Conservation (phyloP, 2,329 filamentous ascomycete species). For the Akanthomyces uredinophilus region DNA sequence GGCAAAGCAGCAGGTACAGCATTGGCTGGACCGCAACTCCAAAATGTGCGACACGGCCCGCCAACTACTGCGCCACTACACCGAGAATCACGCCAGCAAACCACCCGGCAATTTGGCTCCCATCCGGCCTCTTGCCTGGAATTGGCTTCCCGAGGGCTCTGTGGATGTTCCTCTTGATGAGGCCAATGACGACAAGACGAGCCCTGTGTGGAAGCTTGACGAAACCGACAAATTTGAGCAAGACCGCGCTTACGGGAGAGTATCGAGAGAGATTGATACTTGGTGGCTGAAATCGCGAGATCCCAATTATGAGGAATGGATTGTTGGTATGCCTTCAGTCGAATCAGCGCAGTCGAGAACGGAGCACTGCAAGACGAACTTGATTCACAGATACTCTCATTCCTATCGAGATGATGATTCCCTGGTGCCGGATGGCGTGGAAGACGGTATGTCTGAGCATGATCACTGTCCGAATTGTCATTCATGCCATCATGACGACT, state of each 20-base stretch:
- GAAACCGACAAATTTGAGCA: slow-evolving; percentile 54
- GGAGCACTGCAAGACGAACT: slow-evolving; percentile 53
- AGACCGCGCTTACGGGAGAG: slow-evolving; percentile 53
- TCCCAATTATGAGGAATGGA: slow-evolving; percentile 55
- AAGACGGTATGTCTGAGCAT: slow-evolving; percentile 35
- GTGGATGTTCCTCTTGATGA: slow-evolving; percentile 27
- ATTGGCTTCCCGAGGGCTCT: slow-evolving; percentile 45
- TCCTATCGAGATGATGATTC: slow-evolving; percentile 40
- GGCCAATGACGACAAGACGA: slow-evolving; percentile 39
- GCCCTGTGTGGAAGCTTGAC: slow-evolving; percentile 46
- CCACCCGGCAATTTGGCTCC: slow-evolving; percentile 46
- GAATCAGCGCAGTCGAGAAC: slow-evolving; percentile 54
- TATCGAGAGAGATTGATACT: slow-evolving; percentile 59
- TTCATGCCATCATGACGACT: slow-evolving; percentile 29
- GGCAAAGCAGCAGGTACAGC: slow-evolving; percentile 55
- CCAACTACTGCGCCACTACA: slow-evolving; percentile 51
- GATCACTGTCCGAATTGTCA: slow-evolving; percentile 25
- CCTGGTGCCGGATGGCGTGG: slow-evolving; percentile 29
- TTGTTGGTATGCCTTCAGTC: slow-evolving; percentile 54
- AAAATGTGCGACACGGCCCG: slow-evolving; percentile 53
- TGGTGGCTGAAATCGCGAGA: slow-evolving; percentile 61
- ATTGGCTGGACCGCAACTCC: slow-evolving; percentile 59
- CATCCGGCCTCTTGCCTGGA: slow-evolving; percentile 49
- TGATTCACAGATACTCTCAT: slow-evolving; percentile 51
- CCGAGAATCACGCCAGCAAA: slow-evolving; percentile 42